Base-by-base conservation (phyloP, 2,329 filamentous ascomycete genomes). In the Aureobasidium vineae region DNA sequence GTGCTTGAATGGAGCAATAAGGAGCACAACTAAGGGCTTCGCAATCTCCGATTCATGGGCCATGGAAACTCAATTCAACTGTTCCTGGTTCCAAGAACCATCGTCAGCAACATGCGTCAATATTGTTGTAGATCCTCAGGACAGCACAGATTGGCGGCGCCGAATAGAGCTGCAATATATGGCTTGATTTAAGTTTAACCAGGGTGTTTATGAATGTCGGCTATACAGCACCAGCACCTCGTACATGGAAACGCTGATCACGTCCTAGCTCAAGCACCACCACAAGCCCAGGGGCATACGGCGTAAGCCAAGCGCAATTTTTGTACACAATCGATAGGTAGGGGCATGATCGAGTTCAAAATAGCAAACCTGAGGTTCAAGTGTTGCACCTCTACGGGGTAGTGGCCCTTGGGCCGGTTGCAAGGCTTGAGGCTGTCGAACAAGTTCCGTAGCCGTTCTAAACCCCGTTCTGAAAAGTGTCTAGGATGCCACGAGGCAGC, bases 401-500 rank as follows among this genome's bases (percentile, higher is more conserved):
- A 26, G 38, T 57, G 47, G 13, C 5, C 36, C 33, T 56, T 21
- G 36, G 16, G 33, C 28, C n/a, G 33, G 23, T 13, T 45, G 38
- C 26, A 36, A 36, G 31, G 45, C 21, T 52, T 28, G 59, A 41
- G 26, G 45, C 43, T 63, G 59, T 36, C 21, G 45, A 52, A 63
- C 33, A 41, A 13, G 47, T 63, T 63, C 59, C 33, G 31, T 38
- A 21, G 43, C n/a, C 31, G 59, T 63, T 63, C 59, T 36, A 63
- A 64, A 63, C 19, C 49, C 23, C 49, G 41, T 64, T 53, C 61
- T 36, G 43, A 49, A 47, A 54, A 36, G 23, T 38, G 41, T 53
- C 61, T 53, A 36, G 61, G 47, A 64, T 64, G 61, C 61, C 61
- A 54, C 61, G 61, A 54, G 61, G 61, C 38, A 33, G 49, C 36